Percentiles rank a stretch among this genome's conserved stretches.
These are phyloP conservation scores for Podosphaera fusca DNA, from an alignment of 2,329 filamentous ascomycete species.

Conservation along the genomic window DNA sequence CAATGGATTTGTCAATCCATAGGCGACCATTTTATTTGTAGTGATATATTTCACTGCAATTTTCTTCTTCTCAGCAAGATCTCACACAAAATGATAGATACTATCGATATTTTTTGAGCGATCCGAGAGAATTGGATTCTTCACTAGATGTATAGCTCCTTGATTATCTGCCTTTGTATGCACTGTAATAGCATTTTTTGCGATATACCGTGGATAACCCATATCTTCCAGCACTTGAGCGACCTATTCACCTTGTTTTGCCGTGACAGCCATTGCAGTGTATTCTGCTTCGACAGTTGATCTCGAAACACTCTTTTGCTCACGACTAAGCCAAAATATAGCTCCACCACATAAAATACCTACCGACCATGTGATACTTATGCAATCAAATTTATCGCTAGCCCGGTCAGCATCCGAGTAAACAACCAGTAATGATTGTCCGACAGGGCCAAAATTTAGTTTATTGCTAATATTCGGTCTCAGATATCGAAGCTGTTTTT, in stretches of 20 bases:
- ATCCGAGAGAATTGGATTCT: neutral
- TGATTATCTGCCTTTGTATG: neutral
- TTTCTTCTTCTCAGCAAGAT: neutral
- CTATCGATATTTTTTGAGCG: neutral
- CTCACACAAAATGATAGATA: neutral
- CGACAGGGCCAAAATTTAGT: neutral
- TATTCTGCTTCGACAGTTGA: neutral
- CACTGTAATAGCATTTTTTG: neutral
- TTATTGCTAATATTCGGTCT: too few relatives aligned
- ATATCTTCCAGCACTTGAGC: neutral
- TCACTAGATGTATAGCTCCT: neutral
- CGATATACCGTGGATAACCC: neutral
- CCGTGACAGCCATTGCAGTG: neutral
- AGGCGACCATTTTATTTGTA: neutral
- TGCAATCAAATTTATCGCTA: neutral
- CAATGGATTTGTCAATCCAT: neutral
- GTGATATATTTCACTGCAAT: neutral
- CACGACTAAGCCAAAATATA: neutral
- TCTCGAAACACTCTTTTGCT: neutral
- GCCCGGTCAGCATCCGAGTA: neutral
- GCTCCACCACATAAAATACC: slow-evolving; percentile 1
- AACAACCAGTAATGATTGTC: neutral
- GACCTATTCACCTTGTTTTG: neutral
- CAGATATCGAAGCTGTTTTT: too few relatives aligned
- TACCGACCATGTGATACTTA: neutral